Percentiles rank a stretch among this genome's conserved stretches.
Evolutionary conservation across 2,329 filamentous ascomycete genomes (phyloP).

Genomic region (Pyrenochaeta sp.): DNA sequence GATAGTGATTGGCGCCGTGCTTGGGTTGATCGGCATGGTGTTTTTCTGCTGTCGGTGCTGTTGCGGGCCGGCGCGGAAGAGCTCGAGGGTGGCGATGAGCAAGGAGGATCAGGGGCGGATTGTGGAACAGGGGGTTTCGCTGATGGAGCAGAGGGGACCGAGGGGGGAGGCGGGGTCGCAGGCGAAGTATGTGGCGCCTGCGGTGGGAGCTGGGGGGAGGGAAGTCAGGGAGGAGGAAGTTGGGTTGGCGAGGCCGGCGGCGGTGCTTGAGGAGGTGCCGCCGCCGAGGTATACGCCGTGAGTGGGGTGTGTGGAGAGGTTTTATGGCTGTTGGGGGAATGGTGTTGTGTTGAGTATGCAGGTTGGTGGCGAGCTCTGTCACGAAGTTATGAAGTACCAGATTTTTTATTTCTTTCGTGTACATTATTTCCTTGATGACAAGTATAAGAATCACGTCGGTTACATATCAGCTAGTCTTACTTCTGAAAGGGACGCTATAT

Average conservation of each 20-base stretch:
- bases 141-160: constrained; percentile 2
- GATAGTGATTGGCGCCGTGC: constrained; percentile 1
- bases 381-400: too few species aligned
- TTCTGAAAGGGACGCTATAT: too few species aligned
- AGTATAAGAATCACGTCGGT: too few species aligned
- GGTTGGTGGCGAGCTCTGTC: too few species aligned
- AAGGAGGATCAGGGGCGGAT: constrained; percentile 3
- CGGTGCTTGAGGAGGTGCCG: constrained; percentile 2
- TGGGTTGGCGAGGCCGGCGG: constrained; percentile 1
- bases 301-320: too few species aligned
- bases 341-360: too few species aligned
- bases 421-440: too few species aligned
- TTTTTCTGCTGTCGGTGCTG: constrained; percentile 2
- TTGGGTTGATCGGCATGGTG: background rate
- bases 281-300: constrained; percentile 21
- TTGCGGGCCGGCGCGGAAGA: constrained; percentile 1
- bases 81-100: background rate
- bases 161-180: background rate
- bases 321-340: too few species aligned
- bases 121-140: background rate
- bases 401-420: too few species aligned
- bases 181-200: background rate
- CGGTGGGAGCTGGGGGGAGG: background rate
- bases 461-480: too few species aligned
- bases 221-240: background rate